Evolutionary conservation across 2,329 filamentous ascomycete genomes (phyloP).

Genomic region (Diplodia seriata): DNA sequence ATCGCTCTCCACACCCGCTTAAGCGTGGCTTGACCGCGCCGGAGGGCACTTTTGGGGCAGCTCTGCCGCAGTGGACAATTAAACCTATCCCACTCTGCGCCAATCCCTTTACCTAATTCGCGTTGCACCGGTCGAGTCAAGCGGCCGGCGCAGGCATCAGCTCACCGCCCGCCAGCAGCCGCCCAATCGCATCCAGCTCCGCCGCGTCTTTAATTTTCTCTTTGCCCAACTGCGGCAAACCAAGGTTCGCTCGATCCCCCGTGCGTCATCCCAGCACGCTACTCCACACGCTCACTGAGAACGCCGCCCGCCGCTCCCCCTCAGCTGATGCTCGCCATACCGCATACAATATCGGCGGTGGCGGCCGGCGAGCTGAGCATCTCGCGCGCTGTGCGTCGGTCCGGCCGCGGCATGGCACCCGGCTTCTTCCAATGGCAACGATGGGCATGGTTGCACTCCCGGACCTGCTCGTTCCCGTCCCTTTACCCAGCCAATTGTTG

Average conservation of each 20-base stretch:
- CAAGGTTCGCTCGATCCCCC: not conserved
- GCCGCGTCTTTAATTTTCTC: not conserved
- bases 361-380: not conserved
- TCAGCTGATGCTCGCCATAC: slow-evolving; percentile 27
- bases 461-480: not conserved
- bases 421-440: not conserved
- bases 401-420: not conserved
- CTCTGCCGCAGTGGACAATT: slow-evolving; percentile 21
- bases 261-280: not conserved
- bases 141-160: not conserved
- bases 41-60: slow-evolving; percentile 5
- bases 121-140: not conserved
- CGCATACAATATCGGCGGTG: slow-evolving; percentile 10
- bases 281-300: not conserved
- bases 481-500: not conserved
- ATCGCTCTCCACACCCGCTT: slow-evolving; percentile 23
- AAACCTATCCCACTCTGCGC: slow-evolving; percentile 22
- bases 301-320: not conserved
- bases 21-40: slow-evolving; percentile 11
- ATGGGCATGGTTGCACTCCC: not conserved
- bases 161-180: not conserved
- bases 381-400: slow-evolving; percentile 3
- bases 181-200: not conserved
- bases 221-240: not conserved
- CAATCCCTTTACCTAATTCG: slow-evolving; percentile 21